These are phyloP conservation scores for Phytophthora syringae DNA, from an alignment of 352 stramenopile species.

Conservation along the genomic window DNA sequence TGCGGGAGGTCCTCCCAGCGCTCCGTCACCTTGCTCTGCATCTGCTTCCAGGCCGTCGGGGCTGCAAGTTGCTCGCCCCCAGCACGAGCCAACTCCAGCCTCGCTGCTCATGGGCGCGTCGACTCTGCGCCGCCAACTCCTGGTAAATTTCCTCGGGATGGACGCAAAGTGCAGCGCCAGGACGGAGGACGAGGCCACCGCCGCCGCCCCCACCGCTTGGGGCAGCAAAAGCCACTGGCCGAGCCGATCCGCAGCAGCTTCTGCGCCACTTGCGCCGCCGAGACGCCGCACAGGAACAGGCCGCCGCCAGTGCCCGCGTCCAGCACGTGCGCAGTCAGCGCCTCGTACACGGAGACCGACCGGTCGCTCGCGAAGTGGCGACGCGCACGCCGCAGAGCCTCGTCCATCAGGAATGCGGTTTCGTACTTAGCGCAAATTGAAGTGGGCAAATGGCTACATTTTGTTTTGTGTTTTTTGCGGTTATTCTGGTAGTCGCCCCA, in stretches of 20 bases:
- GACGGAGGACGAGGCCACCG: conserved; percentile 58
- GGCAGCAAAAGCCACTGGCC: conserved; percentile 52
- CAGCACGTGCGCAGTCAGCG: conserved; percentile 43
- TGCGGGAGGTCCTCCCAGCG: conserved; percentile 49
- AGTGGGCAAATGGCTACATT: conserved; percentile 28
- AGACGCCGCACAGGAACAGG: conserved; percentile 58
- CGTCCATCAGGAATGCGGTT: background rate
- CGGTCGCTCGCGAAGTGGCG: conserved; percentile 47
- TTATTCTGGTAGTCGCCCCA: no score
- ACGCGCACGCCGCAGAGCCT: conserved; percentile 25
- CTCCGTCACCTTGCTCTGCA: conserved; percentile 35
- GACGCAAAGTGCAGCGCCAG: conserved; percentile 59
- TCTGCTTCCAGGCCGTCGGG: conserved; percentile 32
- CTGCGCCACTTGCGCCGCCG: conserved; percentile 53
- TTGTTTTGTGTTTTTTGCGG: conserved; percentile 2
- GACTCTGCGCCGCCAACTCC: conserved; percentile 30
- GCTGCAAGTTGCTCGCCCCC: conserved; percentile 21
- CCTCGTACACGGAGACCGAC: conserved; percentile 50
- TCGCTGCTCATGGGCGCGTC: conserved; percentile 13
- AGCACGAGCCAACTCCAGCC: conserved; percentile 37
- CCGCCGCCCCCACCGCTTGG: conserved; percentile 41
- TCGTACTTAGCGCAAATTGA: conserved; percentile 8
- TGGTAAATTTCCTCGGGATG: conserved; percentile 54
- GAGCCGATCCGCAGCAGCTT: conserved; percentile 52
- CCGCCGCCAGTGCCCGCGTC: conserved; percentile 58